Base-by-base conservation (phyloP, 2,329 filamentous ascomycete genomes). In the Aspergillus intermedius region DNA sequence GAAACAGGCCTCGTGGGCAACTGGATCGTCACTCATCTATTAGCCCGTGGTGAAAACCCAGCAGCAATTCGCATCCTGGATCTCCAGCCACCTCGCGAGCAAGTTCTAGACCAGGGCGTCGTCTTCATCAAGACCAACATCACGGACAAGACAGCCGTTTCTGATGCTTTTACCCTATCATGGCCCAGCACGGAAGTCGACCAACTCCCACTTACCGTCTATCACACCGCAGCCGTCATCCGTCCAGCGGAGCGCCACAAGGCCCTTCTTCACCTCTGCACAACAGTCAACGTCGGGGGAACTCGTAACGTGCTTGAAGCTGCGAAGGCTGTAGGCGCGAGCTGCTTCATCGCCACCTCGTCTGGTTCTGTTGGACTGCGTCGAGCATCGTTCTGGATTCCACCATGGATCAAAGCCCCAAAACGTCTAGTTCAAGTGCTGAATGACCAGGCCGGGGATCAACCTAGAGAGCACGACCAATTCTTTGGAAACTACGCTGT, bases 161-260 rank as follows among this genome's bases (percentile, higher is more conserved):
- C 62, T 5, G 66, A 63, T 0, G 77, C 77, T 13, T 80, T 82
- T 48, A 59, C 64, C 5, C 63, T 65, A 19, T 66, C 73, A 4
- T 82, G 79, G 79, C 65, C 70, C 2, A 44, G 60, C 2, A 59
- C 61, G 1, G 17, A 15, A 5, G 66, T 72, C 4, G 65, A 72
- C 4, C 42, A 61, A 4, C 66, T 75, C 3, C 77, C 78, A 1
- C 62, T 82, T 21, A 80, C 78, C 1, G 78, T 82, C 12, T 80
- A 78, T 56, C 79, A 82, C 63, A 80, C 75, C 0, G 79, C 78
- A 2, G 79, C 78, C 1, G 68, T 74, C 4, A 80, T 82, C 49
- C 67, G 77, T 9, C 72, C 76, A 0, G 71, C 68, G 13, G 78
- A 81, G 48, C 73, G 78, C 5, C 68, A 71, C 44, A 57, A 60